These are phyloP conservation scores for Collybiopsis confluens DNA, from an alignment of 768 basidiomycete species.

Conservation along the genomic window DNA sequence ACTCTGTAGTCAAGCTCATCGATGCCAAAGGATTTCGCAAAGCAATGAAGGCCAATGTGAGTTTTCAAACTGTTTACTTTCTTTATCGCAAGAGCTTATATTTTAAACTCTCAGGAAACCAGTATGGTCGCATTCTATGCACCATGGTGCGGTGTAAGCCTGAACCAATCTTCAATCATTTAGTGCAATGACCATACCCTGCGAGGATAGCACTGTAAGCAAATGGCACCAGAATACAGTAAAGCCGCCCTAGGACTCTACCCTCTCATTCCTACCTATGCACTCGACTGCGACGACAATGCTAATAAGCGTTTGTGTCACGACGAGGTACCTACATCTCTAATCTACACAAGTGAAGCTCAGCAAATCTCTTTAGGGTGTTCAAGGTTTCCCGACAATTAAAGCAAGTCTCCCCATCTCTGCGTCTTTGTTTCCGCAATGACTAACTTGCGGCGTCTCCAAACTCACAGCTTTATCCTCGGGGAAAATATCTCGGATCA, in stretches of 20 bases:
- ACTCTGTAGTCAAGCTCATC: slow-evolving; percentile 67
- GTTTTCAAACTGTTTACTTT: slow-evolving; percentile 24
- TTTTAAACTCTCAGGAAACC: slow-evolving; percentile 46
- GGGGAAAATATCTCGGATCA: slow-evolving; percentile 59
- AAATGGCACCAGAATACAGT: slow-evolving; percentile 79
- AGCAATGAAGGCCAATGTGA: slow-evolving; percentile 71
- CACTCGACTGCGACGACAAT: slow-evolving; percentile 87
- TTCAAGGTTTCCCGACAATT: slow-evolving; percentile 91
- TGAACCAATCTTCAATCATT: no score
- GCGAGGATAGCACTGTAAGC: slow-evolving; percentile 68
- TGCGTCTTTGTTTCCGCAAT: no score
- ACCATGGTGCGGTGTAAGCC: slow-evolving; percentile 86
- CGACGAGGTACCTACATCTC: slow-evolving; percentile 49
- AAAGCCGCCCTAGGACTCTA: slow-evolving; percentile 75
- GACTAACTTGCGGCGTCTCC: no score
- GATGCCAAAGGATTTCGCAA: slow-evolving; percentile 67
- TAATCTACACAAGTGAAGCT: not conserved
- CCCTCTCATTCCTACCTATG: slow-evolving; percentile 84
- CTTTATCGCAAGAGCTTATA: not conserved
- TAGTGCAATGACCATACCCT: no score
- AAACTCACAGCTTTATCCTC: slow-evolving; percentile 63
- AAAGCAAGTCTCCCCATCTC: slow-evolving; percentile 45
- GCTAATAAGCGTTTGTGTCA: slow-evolving; percentile 80
- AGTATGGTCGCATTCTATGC: slow-evolving; percentile 87
- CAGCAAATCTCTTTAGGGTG: slow-evolving; percentile 37